Conservation (phyloP, 2,329 filamentous ascomycete species). For the Clarireedia homoeocarpa region DNA sequence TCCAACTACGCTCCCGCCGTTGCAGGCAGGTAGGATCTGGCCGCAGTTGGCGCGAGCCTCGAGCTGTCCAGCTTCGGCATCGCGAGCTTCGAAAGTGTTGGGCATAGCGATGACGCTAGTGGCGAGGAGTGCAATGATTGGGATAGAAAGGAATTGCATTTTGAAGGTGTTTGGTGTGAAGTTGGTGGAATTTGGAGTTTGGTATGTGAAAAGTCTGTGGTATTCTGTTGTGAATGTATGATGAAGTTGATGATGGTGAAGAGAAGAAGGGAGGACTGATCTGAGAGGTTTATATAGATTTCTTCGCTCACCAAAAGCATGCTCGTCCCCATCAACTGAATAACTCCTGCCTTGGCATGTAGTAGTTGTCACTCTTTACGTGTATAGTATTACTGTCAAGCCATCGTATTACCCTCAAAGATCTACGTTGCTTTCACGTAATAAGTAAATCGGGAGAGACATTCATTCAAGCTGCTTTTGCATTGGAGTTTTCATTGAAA, state of each 20-base stretch:
- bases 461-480: too few relatives aligned
- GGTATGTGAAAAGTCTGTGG: background rate
- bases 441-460: background rate
- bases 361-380: background rate
- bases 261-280: background rate
- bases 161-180: background rate
- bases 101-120: slow-evolving; percentile 7
- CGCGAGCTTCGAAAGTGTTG: background rate
- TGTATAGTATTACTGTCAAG: background rate
- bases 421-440: background rate
- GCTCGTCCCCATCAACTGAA: background rate
- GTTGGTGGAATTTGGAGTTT: background rate
- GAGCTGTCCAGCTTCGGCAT: background rate
- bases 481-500: too few relatives aligned
- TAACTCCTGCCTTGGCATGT: background rate
- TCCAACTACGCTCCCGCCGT: background rate
- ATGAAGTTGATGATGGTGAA: background rate
- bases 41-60: background rate
- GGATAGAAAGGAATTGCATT: slow-evolving; percentile 12
- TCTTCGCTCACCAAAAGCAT: background rate
- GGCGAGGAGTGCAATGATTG: slow-evolving; percentile 8
- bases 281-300: background rate
- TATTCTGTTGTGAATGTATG: background rate
- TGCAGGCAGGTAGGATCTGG: background rate
- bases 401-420: background rate